Evolutionary conservation across 1,139 yeast species (phyloP).

Genomic region (Lodderomyces margitis): DNA sequence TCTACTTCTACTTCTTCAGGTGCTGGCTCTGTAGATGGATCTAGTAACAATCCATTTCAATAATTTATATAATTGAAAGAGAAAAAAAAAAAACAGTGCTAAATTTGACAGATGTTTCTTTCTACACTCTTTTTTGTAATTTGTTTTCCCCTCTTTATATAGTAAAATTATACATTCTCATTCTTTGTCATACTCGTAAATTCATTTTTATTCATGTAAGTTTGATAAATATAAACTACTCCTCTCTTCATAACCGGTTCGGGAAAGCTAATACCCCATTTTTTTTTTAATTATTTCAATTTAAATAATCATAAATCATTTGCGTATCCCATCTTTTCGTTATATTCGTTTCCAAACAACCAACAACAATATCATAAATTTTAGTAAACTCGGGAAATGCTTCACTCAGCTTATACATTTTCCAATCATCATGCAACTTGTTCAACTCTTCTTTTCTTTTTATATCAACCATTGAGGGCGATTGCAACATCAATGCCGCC

Average conservation of each 20-base stretch:
- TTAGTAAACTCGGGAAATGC: conserved; percentile 22
- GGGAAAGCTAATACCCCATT: background rate
- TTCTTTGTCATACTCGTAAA: background rate
- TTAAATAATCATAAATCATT: conserved; percentile 21
- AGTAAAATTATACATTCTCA: too few species aligned
- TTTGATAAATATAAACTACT: background rate
- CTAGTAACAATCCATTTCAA: background rate
- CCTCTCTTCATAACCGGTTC: too few species aligned
- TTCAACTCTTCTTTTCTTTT: conserved; percentile 18
- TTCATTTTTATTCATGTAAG: background rate
- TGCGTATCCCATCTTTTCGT: conserved; percentile 52
- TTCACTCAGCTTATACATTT: conserved; percentile 15
- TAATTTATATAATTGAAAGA: too few species aligned
- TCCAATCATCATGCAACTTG: conserved; percentile 24
- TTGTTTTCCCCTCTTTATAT: too few species aligned
- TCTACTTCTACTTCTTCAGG: background rate
- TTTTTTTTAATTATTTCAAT: background rate
- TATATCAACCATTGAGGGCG: conserved; percentile 23
- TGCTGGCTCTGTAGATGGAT: background rate
- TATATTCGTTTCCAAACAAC: conserved; percentile 54
- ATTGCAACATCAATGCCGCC: conserved; percentile 16
- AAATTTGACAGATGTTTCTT: too few species aligned
- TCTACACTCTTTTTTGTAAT: too few species aligned
- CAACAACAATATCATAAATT: conserved; percentile 46
- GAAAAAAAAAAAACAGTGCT: too few species aligned